Evolutionary conservation across 2,329 filamentous ascomycete species (phyloP), one percentile per base, ranked within the genome.

Genomic region (Trichoderma gracile): DNA sequence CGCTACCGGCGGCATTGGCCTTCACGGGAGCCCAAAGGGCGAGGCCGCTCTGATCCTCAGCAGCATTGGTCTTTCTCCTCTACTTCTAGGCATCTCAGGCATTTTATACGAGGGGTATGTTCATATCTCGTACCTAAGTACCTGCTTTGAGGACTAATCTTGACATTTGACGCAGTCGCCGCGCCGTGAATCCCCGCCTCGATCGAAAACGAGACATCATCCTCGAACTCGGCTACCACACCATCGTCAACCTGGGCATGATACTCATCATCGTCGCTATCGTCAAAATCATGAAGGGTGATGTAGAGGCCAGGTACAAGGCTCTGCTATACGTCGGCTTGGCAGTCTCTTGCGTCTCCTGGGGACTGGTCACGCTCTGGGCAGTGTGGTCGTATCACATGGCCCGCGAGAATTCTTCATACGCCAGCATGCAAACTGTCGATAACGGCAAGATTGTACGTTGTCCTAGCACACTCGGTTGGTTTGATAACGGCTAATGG

Each of bases 41-140:
- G 46, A 43, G 23, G 38, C 47, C 2, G 57, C 57, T 7, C 21
- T 61, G 12, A 21, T 61, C 43, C 57, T 61, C 23, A 52, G 43
- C 8, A 61, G 57, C 47, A 52, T 61, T 12, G 57, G 57, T 3
- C 47, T 61, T 23, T 61, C 57, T 3, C 57, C 57, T 9, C 9
- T 61, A 5, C 57, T 61, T 12, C 57, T 61, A 12, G 23, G 33
- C 7, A 45, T 61, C 8, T 61, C 57, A 10, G 57, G 47, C 7
- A 40, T 61, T 25, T 9, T 61, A 25, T 47, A 61, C 30, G 47
- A 61, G 21, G 57, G 33, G 47, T 60, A n/a, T 43, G 47, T 33
- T 7, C 33, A 3, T 2, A 45, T 12, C 2, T 9, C 7, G 1
- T 4, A 19, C 5, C 8, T 27, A n/a, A n/a, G n/a, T n/a, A n/a